A percentile compares a stretch with the other conserved stretches of the same genome.
Evolutionary conservation across 495 filamentous ascomycete genomes (phyloP).

Genomic region (Pyrenula aspistea): DNA sequence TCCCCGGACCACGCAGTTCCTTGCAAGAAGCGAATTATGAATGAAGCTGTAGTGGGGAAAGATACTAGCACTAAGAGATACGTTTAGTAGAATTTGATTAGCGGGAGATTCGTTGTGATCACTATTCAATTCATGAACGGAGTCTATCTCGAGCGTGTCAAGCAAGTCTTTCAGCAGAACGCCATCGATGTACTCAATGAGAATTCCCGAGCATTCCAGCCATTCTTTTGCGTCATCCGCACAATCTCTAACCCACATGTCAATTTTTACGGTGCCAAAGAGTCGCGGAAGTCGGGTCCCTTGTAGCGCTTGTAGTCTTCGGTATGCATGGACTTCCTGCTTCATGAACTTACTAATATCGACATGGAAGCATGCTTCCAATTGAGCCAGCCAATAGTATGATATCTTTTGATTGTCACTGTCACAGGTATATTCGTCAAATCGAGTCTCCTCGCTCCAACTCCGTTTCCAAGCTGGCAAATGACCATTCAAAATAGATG

Average conservation of each 20-base stretch:
- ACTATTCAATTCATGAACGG: too few relatives aligned
- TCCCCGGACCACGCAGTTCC: neutral
- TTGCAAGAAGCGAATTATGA: neutral
- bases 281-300: neutral
- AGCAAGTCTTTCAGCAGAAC: neutral
- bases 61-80: neutral
- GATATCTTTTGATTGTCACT: too few relatives aligned
- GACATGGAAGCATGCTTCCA: neutral
- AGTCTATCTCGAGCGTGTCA: neutral
- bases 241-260: neutral
- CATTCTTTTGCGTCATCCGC: neutral
- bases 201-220: neutral
- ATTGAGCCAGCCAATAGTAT: too few relatives aligned
- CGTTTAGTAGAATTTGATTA: neutral
- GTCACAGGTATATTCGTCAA: too few relatives aligned
- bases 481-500: too few relatives aligned
- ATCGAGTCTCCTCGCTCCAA: too few relatives aligned
- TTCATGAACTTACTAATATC: neutral
- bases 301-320: neutral
- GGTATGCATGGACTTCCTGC: neutral
- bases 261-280: neutral
- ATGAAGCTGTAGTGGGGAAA: neutral
- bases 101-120: too few relatives aligned
- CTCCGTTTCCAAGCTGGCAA: too few relatives aligned
- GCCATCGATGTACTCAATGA: neutral